Conservation (phyloP, 108 stramenopile species). For the Fragilaria radians region DNA sequence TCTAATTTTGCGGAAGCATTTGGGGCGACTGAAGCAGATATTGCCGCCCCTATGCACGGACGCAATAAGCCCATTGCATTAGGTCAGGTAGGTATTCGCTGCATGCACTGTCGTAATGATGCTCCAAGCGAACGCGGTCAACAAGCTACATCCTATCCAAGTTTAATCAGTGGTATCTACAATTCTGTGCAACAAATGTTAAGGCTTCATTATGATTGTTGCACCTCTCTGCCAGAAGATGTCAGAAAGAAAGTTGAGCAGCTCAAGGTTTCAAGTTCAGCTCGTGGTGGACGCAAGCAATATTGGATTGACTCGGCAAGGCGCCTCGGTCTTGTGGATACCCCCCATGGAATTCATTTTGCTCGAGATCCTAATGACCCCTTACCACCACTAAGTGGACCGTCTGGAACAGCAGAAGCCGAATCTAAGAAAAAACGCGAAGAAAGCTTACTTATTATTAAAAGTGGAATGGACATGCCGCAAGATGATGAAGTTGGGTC, state of each 20-base stretch:
- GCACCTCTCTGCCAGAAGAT: conserved; percentile 52
- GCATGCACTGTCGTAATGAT: conserved; percentile 73
- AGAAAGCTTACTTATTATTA: neutral
- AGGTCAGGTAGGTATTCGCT: conserved; percentile 84
- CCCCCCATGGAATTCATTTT: conserved; percentile 75
- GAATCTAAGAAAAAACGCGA: conserved; percentile 17
- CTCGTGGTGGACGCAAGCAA: conserved; percentile 82
- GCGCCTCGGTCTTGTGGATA: conserved; percentile 71
- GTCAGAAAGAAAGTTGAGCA: conserved; percentile 48
- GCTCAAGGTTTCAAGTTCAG: conserved; percentile 58
- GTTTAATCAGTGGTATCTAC: conserved; percentile 76
- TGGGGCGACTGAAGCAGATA: conserved; percentile 61
- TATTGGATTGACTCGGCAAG: conserved; percentile 86
- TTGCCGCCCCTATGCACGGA: conserved; percentile 76
- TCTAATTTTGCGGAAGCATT: conserved; percentile 78
- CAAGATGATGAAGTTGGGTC: conserved; percentile 2
- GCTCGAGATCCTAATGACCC: conserved; percentile 67
- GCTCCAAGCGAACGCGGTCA: conserved; percentile 53
- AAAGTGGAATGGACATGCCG: neutral
- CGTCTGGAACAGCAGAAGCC: conserved; percentile 12
- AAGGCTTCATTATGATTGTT: conserved; percentile 70
- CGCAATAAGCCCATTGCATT: conserved; percentile 84
- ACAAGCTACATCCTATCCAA: conserved; percentile 71
- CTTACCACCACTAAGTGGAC: conserved; percentile 50
- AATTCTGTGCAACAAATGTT: conserved; percentile 87